phyloP scores from a whole-genome alignment of 164 flowering plant genomes.

The Taxillus chinensis region DNA sequence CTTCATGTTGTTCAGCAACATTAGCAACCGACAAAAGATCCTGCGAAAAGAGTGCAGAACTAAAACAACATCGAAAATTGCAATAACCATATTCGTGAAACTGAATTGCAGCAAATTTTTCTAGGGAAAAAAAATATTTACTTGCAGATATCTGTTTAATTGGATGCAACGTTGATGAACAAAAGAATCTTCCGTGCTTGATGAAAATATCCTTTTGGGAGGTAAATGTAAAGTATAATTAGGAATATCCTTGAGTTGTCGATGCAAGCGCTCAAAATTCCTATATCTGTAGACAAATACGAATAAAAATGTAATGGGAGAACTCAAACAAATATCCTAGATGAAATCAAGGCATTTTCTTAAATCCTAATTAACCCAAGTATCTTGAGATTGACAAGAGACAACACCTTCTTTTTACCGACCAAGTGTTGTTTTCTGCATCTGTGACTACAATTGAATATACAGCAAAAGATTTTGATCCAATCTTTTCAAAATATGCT shows the following conservation, averaged over 20 bases:
- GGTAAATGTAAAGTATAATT: slow-evolving; percentile 93
- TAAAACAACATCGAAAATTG: slow-evolving; percentile 7
- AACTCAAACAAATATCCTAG: too few species aligned
- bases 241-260: slow-evolving; percentile 93
- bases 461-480: slow-evolving; percentile 89
- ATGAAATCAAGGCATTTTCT: too few species aligned
- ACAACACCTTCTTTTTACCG: slow-evolving; percentile 86
- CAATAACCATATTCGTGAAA: slow-evolving; percentile 4
- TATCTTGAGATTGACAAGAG: neutral
- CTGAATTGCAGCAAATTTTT: neutral
- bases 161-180: slow-evolving; percentile 98
- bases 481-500: slow-evolving; percentile 83
- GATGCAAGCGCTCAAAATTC: slow-evolving; percentile 92
- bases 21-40: slow-evolving; percentile 93
- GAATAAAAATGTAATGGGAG: slow-evolving; percentile 4
- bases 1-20: slow-evolving; percentile 99
- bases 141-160: slow-evolving; percentile 91
- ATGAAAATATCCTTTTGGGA: slow-evolving; percentile 94
- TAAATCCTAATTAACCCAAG: neutral
- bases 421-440: slow-evolving; percentile 63
- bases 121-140: slow-evolving; percentile 15
- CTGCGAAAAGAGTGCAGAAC: slow-evolving; percentile 26
- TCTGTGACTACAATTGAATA: slow-evolving; percentile 87
- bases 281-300: slow-evolving; percentile 56
- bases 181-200: slow-evolving; percentile 92